phyloP scores from a whole-genome alignment of 768 basidiomycete genomes.

The Leccinum incarnatum region DNA sequence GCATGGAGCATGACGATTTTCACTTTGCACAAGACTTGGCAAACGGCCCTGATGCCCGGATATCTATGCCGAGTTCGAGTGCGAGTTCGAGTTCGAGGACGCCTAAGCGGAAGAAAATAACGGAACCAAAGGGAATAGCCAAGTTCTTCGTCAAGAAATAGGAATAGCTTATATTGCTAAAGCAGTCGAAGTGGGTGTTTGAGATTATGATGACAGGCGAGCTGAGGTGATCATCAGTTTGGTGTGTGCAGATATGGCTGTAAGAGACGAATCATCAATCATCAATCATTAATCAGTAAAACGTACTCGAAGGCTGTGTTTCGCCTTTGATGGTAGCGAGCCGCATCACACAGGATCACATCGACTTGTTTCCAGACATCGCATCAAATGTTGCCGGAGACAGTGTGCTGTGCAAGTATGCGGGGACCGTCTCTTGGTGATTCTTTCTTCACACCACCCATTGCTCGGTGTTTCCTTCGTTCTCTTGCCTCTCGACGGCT shows the following conservation, averaged over 20 bases:
- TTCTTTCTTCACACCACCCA: slow-evolving; percentile 19
- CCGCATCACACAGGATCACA: slow-evolving; percentile 6
- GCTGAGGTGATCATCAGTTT: not conserved
- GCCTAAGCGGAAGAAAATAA: slow-evolving; percentile 32
- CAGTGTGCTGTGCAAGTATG: not conserved
- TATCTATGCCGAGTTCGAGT: slow-evolving; percentile 1
- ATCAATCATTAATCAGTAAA: no score
- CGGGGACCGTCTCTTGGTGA: not conserved
- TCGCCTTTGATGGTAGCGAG: slow-evolving; percentile 19
- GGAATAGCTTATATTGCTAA: not conserved
- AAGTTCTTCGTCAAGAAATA: slow-evolving; percentile 44
- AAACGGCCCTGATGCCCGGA: slow-evolving; percentile 32
- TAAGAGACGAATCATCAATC: not conserved
- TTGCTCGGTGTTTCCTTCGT: slow-evolving; percentile 12
- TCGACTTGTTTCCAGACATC: not conserved
- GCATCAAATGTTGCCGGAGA: slow-evolving; percentile 6
- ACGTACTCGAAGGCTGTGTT: slow-evolving; percentile 1
- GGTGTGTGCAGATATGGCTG: not conserved
- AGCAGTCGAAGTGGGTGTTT: not conserved
- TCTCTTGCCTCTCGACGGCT: slow-evolving; percentile 31
- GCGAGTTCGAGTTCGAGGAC: slow-evolving; percentile 8
- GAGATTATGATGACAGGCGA: not conserved
- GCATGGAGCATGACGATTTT: slow-evolving; percentile 82
- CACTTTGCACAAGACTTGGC: slow-evolving; percentile 84
- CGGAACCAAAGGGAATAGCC: slow-evolving; percentile 40